Evolutionary conservation across 176 grass and related monocot genomes (phyloP).

Genomic region (Triticum dicoccoides): DNA sequence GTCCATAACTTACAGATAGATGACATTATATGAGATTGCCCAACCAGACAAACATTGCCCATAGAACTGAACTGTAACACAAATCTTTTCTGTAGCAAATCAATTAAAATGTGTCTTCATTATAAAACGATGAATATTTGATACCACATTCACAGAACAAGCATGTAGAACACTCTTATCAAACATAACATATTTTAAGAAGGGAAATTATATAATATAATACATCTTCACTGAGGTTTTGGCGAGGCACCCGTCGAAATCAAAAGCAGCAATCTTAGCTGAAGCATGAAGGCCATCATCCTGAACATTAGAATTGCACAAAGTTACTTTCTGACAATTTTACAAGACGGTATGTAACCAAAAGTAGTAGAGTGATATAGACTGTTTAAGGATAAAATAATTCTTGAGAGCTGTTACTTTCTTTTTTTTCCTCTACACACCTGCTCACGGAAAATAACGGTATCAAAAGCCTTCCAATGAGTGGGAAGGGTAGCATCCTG

Average conservation of each 20-base stretch:
- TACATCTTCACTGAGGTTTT: slow-evolving; percentile 83
- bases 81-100: slow-evolving; percentile 3
- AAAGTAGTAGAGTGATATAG: background rate
- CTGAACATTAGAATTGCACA: slow-evolving; percentile 36
- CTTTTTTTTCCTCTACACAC: slow-evolving; percentile 32
- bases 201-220: slow-evolving; percentile 6
- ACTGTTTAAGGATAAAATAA: background rate
- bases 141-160: background rate
- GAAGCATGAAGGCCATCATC: slow-evolving; percentile 69
- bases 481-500: slow-evolving; percentile 61
- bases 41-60: background rate
- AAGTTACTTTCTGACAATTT: background rate
- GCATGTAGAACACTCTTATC: background rate
- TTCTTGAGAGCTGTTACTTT: background rate
- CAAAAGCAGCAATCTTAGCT: slow-evolving; percentile 93
- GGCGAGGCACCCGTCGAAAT: slow-evolving; percentile 93
- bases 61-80: background rate
- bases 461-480: slow-evolving; percentile 81
- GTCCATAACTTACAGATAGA: background rate
- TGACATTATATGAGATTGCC: background rate
- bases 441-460: slow-evolving; percentile 76
- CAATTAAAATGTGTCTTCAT: background rate
- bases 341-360: background rate
- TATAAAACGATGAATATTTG: background rate
- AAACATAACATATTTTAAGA: slow-evolving; percentile 10